A percentile compares a stretch with the other conserved stretches of the same genome.
These are phyloP conservation scores for Scedosporium minutisporum DNA, from an alignment of 2,329 filamentous ascomycete species.

Conservation along the genomic window DNA sequence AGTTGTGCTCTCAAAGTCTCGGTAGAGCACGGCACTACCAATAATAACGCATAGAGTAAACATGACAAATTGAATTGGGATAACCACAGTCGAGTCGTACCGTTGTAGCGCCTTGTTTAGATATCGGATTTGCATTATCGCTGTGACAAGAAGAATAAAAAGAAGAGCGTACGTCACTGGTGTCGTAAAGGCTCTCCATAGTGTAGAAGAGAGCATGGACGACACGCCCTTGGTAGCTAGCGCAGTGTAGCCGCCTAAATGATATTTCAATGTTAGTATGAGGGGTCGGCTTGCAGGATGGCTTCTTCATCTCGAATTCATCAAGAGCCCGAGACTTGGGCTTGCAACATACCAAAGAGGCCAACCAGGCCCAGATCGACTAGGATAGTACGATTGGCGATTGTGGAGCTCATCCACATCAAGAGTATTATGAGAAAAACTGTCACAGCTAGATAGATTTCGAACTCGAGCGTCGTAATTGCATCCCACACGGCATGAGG, in stretches of 20 bases:
- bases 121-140: conserved; percentile 94
- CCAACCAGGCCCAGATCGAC: conserved; percentile 91
- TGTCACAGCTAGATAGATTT: conserved; percentile 79
- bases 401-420: conserved; percentile 73
- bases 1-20: conserved; percentile 83
- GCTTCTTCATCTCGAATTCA: background rate
- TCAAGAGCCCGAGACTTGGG: conserved; percentile 2
- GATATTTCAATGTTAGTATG: conserved; percentile 10
- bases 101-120: conserved; percentile 80
- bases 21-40: conserved; percentile 84
- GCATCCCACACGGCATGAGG: conserved; percentile 83
- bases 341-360: conserved; percentile 62
- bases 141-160: conserved; percentile 68
- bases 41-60: conserved; percentile 95
- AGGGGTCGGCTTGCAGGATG: background rate
- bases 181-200: conserved; percentile 82
- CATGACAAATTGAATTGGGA: conserved; percentile 92
- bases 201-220: conserved; percentile 82
- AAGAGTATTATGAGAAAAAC: conserved; percentile 61
- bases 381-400: conserved; percentile 77
- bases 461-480: conserved; percentile 81
- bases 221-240: conserved; percentile 94
- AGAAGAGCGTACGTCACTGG: conserved; percentile 86
- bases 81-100: conserved; percentile 96
- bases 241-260: conserved; percentile 76